These are phyloP conservation scores for Mortierella sp. DNA, from an alignment of 371 early-diverging fungal genomes.

Conservation along the genomic window DNA sequence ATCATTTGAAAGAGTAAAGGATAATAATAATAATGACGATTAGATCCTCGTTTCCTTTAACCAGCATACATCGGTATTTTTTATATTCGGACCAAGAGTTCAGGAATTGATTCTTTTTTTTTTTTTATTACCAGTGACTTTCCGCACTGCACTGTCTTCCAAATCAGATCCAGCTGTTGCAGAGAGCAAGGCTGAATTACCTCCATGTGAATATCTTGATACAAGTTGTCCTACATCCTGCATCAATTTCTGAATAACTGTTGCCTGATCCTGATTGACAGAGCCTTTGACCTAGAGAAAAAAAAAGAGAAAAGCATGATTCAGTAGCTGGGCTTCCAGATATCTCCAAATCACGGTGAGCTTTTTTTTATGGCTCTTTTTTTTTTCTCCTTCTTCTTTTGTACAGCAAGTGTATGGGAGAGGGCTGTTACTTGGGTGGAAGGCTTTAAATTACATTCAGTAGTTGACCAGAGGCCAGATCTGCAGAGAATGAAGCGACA, in stretches of 20 bases:
- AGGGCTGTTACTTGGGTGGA: neutral
- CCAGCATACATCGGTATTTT: neutral
- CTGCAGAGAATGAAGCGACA: constrained; percentile 52
- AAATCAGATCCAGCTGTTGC: constrained; percentile 13
- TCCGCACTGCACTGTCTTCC: constrained; percentile 51
- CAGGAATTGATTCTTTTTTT: constrained; percentile 3
- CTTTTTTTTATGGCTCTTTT: neutral
- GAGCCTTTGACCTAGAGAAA: constrained; percentile 42
- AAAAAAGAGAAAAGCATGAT: too few relatives aligned
- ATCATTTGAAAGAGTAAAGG: neutral
- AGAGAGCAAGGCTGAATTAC: constrained; percentile 11
- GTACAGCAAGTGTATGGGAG: too few relatives aligned
- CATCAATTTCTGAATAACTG: constrained; percentile 53
- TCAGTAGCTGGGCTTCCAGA: too few relatives aligned
- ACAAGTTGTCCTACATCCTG: constrained; percentile 56
- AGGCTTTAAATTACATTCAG: constrained; percentile 36
- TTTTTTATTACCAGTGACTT: constrained; percentile 36
- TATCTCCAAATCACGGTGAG: too few relatives aligned
- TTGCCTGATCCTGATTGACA: constrained; percentile 42
- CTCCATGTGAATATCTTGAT: constrained; percentile 39
- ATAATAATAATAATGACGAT: neutral
- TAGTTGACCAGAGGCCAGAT: constrained; percentile 51
- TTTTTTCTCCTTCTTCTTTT: too few relatives aligned
- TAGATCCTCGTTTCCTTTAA: neutral
- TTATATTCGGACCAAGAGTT: neutral